These are phyloP conservation scores for Saraca asoca DNA, from an alignment of 331 rosid genomes.

Conservation along the genomic window DNA sequence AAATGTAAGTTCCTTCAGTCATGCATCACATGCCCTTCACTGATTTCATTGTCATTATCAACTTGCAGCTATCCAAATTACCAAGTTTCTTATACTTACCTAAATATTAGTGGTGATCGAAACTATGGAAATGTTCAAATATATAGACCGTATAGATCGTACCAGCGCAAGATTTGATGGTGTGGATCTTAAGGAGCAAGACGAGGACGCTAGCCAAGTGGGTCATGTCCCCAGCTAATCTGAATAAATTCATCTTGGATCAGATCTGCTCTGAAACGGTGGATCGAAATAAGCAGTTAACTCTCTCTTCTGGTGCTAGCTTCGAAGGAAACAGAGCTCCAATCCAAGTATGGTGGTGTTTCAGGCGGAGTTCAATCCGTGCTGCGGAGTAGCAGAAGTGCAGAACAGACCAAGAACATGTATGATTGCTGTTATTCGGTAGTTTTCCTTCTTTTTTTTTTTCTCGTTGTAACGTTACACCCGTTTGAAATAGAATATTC, in stretches of 20 bases:
- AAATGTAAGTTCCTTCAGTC: not conserved
- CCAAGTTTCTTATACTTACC: not conserved
- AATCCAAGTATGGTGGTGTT: not conserved
- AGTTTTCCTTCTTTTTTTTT: no score
- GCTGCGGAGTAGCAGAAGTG: conserved; percentile 17
- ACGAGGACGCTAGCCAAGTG: conserved; percentile 71
- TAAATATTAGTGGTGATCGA: not conserved
- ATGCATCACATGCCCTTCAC: not conserved
- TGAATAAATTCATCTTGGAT: conserved; percentile 61
- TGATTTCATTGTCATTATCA: not conserved
- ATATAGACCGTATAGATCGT: not conserved
- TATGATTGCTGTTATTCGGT: not conserved
- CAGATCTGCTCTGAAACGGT: conserved; percentile 33
- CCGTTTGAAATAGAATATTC: no score
- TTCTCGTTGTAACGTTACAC: not conserved
- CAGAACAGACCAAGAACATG: not conserved
- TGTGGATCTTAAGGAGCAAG: conserved; percentile 72
- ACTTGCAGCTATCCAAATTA: not conserved
- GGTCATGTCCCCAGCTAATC: conserved; percentile 72
- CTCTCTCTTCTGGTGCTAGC: not conserved
- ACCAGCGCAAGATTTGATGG: conserved; percentile 75
- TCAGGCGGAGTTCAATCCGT: not conserved
- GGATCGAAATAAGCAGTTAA: not conserved
- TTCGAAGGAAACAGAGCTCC: not conserved
- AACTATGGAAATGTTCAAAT: not conserved